A percentile compares a stretch with the other conserved stretches of the same genome.
phyloP scores from a whole-genome alignment of 148 eudicot genomes.

The Bassia scoparia region DNA sequence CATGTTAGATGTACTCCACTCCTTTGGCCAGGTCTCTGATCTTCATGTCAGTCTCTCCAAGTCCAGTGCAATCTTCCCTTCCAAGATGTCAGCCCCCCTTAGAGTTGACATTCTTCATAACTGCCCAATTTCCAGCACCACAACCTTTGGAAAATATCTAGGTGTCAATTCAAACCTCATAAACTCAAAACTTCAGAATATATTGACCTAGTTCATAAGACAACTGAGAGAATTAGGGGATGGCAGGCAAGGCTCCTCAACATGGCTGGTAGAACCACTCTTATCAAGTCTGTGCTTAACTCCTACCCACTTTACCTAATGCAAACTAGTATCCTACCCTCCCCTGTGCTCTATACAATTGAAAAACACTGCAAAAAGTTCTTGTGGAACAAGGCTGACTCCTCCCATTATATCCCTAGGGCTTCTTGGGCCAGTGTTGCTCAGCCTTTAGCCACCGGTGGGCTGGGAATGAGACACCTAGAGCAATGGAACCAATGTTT shows the following conservation, averaged over 20 bases:
- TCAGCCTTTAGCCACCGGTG: not conserved
- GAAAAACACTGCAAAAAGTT: not conserved
- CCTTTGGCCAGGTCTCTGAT: too few relatives aligned
- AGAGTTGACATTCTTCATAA: too few relatives aligned
- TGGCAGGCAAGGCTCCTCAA: not conserved
- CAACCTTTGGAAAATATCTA: too few relatives aligned
- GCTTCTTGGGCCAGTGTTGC: not conserved
- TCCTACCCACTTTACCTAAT: not conserved
- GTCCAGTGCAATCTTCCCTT: too few relatives aligned
- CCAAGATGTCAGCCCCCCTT: too few relatives aligned
- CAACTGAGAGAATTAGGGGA: too few relatives aligned
- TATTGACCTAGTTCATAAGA: too few relatives aligned
- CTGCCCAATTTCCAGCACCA: too few relatives aligned
- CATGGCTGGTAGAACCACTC: not conserved
- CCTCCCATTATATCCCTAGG: not conserved
- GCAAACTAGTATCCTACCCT: not conserved
- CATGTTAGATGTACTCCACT: too few relatives aligned
- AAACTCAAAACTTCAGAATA: too few relatives aligned
- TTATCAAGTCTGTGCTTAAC: not conserved
- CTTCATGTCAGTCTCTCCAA: too few relatives aligned
- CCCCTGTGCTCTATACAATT: not conserved
- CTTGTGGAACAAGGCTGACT: not conserved
- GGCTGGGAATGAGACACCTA: not conserved
- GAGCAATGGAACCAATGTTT: not conserved
- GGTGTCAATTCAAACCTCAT: too few relatives aligned